A percentile compares a stretch with the other conserved stretches of the same genome.
Evolutionary conservation across 768 basidiomycete species (phyloP).

Genomic region (Kwoniella dendrophila): DNA sequence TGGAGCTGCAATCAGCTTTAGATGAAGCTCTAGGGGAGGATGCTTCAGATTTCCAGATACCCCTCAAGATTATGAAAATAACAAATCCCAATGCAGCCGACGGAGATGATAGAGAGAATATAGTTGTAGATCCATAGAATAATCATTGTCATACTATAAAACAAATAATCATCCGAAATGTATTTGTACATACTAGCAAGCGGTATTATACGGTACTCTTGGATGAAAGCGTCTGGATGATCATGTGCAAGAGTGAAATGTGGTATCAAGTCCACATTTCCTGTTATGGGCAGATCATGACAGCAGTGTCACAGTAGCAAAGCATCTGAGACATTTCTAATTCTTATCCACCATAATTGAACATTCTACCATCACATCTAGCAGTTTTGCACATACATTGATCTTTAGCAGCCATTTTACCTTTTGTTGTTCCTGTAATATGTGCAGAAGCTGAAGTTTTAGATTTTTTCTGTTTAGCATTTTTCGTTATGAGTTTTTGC

Average conservation of each 20-base stretch:
- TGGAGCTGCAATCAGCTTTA: slow-evolving; percentile 29
- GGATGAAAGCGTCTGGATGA: no score
- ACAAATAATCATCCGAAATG: no score
- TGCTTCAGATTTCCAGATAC: neutral
- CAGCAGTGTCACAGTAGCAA: no score
- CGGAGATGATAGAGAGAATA: neutral
- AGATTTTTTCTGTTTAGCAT: slow-evolving; percentile 16
- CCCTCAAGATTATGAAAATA: neutral
- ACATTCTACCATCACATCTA: slow-evolving; percentile 47
- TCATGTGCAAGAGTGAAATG: no score
- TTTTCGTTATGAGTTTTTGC: slow-evolving; percentile 7
- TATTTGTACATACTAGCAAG: no score
- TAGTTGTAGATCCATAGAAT: neutral
- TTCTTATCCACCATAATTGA: slow-evolving; percentile 22
- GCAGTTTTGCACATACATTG: slow-evolving; percentile 28
- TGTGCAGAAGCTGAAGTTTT: slow-evolving; percentile 26
- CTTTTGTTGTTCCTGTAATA: slow-evolving; percentile 18
- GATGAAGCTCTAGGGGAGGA: slow-evolving; percentile 20
- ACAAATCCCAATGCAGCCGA: neutral
- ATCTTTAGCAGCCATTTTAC: slow-evolving; percentile 25
- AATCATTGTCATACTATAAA: no score
- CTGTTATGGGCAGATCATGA: no score
- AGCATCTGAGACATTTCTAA: no score
- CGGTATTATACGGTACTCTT: no score
- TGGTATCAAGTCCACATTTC: no score